phyloP scores from a whole-genome alignment of 768 basidiomycete genomes.

The Pisolithus orientalis region DNA sequence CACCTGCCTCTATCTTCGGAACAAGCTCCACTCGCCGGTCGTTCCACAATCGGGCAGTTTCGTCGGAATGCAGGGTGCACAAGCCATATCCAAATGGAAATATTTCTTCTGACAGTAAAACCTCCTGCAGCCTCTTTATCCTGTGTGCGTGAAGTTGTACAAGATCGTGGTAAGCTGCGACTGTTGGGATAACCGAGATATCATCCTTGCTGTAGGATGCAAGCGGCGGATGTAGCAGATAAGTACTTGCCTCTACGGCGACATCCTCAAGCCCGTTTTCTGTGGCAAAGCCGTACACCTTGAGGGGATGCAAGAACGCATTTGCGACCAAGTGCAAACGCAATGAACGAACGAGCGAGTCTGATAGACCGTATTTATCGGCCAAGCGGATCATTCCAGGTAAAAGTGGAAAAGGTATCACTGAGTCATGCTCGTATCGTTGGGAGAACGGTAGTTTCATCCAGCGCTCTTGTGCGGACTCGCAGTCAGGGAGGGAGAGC shows the following conservation, averaged over 20 bases:
- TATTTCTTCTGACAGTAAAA: slow-evolving; percentile 53
- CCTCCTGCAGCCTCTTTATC: slow-evolving; percentile 43
- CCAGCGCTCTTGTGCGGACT: slow-evolving; percentile 16
- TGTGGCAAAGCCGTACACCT: slow-evolving; percentile 55
- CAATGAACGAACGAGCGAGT: slow-evolving; percentile 36
- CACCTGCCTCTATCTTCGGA: slow-evolving; percentile 50
- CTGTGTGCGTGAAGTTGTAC: slow-evolving; percentile 54
- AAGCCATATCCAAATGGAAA: slow-evolving; percentile 70
- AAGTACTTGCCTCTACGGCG: slow-evolving; percentile 53
- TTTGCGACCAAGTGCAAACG: slow-evolving; percentile 50
- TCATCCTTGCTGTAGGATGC: slow-evolving; percentile 46
- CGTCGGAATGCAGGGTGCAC: slow-evolving; percentile 46
- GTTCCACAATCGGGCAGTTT: slow-evolving; percentile 46
- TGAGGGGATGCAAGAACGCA: slow-evolving; percentile 44
- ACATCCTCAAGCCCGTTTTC: slow-evolving; percentile 37
- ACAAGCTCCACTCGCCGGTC: slow-evolving; percentile 39
- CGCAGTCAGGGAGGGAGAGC: slow-evolving; percentile 18
- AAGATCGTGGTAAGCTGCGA: slow-evolving; percentile 58
- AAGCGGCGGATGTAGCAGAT: slow-evolving; percentile 48
- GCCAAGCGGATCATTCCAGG: slow-evolving; percentile 48
- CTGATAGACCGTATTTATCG: slow-evolving; percentile 61
- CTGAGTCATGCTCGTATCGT: slow-evolving; percentile 29
- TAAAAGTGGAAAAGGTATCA: slow-evolving; percentile 64
- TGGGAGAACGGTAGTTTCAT: slow-evolving; percentile 26
- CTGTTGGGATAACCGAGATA: slow-evolving; percentile 48